Percentiles rank a stretch among this genome's conserved stretches.
Evolutionary conservation across 1,284 basidiomycete species (phyloP).

Genomic region (Melampsora americana): DNA sequence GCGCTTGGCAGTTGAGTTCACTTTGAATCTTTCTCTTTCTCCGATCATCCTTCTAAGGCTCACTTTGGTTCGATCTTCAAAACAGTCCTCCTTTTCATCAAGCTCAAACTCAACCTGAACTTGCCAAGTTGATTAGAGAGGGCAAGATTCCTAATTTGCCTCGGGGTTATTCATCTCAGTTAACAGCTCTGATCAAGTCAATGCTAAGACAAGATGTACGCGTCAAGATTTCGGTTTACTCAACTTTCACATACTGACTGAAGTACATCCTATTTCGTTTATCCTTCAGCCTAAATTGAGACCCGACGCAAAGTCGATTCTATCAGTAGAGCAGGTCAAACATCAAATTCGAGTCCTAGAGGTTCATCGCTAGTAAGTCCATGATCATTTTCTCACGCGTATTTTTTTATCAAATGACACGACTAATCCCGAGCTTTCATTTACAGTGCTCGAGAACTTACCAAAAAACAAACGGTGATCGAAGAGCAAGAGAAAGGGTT

Average conservation of each 20-base stretch:
- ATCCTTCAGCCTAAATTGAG: slow-evolving; percentile 50
- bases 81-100: slow-evolving; percentile 76
- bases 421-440: not conserved
- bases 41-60: not conserved
- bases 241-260: not conserved
- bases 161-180: slow-evolving; percentile 69
- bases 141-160: slow-evolving; percentile 82
- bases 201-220: slow-evolving; percentile 81
- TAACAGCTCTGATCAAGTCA: slow-evolving; percentile 71
- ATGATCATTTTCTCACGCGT: not conserved
- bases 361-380: slow-evolving; percentile 42
- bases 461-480: too few relatives aligned
- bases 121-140: slow-evolving; percentile 76
- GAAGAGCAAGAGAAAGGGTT: too few relatives aligned
- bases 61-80: not conserved
- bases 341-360: slow-evolving; percentile 47
- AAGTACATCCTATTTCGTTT: not conserved
- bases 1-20: slow-evolving; percentile 66
- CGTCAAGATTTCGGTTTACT: slow-evolving; percentile 18
- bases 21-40: not conserved
- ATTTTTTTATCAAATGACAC: not conserved
- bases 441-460: too few relatives aligned
- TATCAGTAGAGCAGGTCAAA: slow-evolving; percentile 50
- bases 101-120: slow-evolving; percentile 78
- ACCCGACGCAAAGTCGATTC: slow-evolving; percentile 50